Conservation (phyloP, 176 grass and related monocot genomes). For the Coix lacrymajobi region DNA sequence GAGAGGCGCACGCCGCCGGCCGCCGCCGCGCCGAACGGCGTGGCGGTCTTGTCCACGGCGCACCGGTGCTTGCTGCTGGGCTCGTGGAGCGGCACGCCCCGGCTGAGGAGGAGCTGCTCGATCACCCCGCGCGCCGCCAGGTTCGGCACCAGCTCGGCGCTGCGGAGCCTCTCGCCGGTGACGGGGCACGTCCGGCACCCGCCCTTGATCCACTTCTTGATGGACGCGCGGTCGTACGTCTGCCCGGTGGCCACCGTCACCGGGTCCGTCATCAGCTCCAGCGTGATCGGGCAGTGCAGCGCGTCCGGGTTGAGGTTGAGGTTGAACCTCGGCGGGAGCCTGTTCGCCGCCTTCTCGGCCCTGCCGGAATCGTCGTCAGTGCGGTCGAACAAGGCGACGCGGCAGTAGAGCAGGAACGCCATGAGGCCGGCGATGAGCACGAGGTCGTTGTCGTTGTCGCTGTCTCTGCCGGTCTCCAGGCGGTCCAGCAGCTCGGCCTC, state of each 20-base stretch:
- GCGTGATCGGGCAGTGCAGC: conserved; percentile 80
- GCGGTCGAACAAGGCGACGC: conserved; percentile 46
- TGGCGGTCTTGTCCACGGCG: conserved; percentile 38
- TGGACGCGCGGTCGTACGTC: conserved; percentile 82
- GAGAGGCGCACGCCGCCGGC: conserved; percentile 36
- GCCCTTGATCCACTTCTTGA: conserved; percentile 61
- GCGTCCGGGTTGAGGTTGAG: neutral
- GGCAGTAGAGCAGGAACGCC: conserved; percentile 69
- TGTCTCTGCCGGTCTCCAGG: conserved; percentile 36
- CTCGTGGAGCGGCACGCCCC: conserved; percentile 23
- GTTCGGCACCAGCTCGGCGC: conserved; percentile 60
- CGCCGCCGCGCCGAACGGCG: conserved; percentile 30
- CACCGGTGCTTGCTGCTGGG: conserved; percentile 36
- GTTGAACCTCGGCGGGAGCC: conserved; percentile 5
- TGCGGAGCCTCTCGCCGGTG: conserved; percentile 59
- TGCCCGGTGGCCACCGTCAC: conserved; percentile 76
- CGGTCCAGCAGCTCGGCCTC: conserved; percentile 43
- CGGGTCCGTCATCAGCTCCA: conserved; percentile 85
- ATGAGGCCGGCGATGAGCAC: conserved; percentile 48
- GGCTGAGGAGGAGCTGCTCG: conserved; percentile 37
- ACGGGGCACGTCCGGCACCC: conserved; percentile 66
- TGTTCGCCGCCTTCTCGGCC: neutral
- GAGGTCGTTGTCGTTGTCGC: conserved; percentile 32
- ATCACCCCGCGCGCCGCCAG: conserved; percentile 38
- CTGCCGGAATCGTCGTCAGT: conserved; percentile 5